Base-by-base conservation (phyloP, 805 yeast species). In the Spathaspora hagerdaliae region DNA sequence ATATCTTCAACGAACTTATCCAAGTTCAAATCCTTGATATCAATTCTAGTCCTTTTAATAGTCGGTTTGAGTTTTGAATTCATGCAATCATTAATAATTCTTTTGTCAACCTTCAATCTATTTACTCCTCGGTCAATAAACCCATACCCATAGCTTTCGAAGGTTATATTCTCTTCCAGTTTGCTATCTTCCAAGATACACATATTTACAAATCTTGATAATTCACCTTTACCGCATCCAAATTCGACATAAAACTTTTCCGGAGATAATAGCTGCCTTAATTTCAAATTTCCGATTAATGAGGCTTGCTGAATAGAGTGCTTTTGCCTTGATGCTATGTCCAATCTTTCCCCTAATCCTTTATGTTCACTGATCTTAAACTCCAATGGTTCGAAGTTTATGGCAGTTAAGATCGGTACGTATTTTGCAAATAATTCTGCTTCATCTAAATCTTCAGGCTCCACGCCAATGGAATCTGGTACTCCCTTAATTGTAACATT, bases 181-280 rank as follows among this genome's bases (percentile, higher is more conserved):
- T 7, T 13, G 10, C 5, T 24, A 27, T 60, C 69, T 27, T 55
- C 51, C 6, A 67, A 46, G 2, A 67, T 50, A 51, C 75, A 69
- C 15, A 59, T 44, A 58, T 70, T 73, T 10, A 87, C 66, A 54
- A 81, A 85, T 47, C 96, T 64, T 1, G 90, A 77, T 24, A 90
- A 72, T 58, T 91, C 97, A 1, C 87, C 96, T 51, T 91, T 78
- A 0, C 97, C 97, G 61, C 96, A 87, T 0, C 97, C 97, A 69
- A 88, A 89, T 63, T 90, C 97, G 27, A 85, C 59, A 57, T 80
- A 79, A 42, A 71, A 64, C 33, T 50, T 48, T 14, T 60, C 45
- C 2, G 59, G 36, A 1, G 63, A 60, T 34, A 84, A 64, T 7
- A 83, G 57, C 0, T 58, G 58, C 12, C 61, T 51, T 5, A 63